Evolutionary conservation across 495 filamentous ascomycete genomes (phyloP), one percentile per base, ranked within the genome.

Genomic region (Gamarada debralockiae): DNA sequence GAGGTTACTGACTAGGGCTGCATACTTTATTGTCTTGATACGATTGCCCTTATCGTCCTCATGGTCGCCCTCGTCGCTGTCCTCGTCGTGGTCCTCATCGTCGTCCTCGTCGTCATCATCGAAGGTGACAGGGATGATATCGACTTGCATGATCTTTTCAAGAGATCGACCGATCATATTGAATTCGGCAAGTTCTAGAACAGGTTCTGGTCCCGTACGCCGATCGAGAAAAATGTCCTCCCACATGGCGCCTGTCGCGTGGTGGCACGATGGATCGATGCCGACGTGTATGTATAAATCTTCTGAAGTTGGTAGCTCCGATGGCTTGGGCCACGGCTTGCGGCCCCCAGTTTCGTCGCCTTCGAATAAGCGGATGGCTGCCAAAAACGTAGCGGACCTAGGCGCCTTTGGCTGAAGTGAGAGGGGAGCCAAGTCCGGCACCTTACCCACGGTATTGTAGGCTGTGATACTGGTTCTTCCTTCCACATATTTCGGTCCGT

Each of bases 91-190:
- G n/a, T n/a, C n/a, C n/a, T n/a, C n/a, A n/a, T n/a, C 38, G 14
- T 45, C 25, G 39, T n/a, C 23, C n/a, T 24, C 12, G 17, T 17
- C 38, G 7, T 44, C 3, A 5, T 24, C 20, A 13, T 40, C 25
- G 17, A 52, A 47, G 22, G 34, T 43, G 0, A 24, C 23, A n/a
- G 55, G 55, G 17, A 52, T 39, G 6, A 54, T 22, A 31, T 58
- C 56, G 13, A 58, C 56, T 14, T 51, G 52, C 25, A 58, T 25
- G 17, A 58, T 58, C 37, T 54, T 58, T 43, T 58, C 56, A 10
- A 55, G 43, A 14, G 40, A 55, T 22, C 56, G 56, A 31, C 50
- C 56, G 17, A 58, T 42, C 8, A 58, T 33, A 14, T 58, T 58
- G 22, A 58, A 34, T 33, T 58, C 56, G 15, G 50, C 43, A n/a